Evolutionary conservation across 1,139 yeast genomes (phyloP).

Genomic region (Scheffersomyces insectosa): DNA sequence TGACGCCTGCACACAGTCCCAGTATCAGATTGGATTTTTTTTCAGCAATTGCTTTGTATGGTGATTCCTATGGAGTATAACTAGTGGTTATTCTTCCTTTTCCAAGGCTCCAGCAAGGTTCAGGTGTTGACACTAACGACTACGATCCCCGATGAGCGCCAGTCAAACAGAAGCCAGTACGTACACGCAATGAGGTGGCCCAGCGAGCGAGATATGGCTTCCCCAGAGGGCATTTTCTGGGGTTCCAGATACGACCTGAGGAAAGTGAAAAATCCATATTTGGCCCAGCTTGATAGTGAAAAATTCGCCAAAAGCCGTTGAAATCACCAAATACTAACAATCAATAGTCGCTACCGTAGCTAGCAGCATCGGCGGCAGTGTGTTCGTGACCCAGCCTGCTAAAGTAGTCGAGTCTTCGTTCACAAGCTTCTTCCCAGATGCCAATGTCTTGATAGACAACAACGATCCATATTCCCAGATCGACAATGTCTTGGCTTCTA

Average conservation of each 20-base stretch:
- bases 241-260: neutral
- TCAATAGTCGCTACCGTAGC: conserved; percentile 13
- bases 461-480: conserved; percentile 58
- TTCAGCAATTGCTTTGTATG: neutral
- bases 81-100: neutral
- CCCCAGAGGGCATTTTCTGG: no score
- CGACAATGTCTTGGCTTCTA: conserved; percentile 25
- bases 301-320: no score
- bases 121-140: conserved; percentile 1
- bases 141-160: conserved; percentile 11
- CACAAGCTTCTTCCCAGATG: conserved; percentile 19
- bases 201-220: no score
- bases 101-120: conserved; percentile 3
- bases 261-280: neutral
- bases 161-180: conserved; percentile 15
- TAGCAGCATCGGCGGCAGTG: conserved; percentile 26
- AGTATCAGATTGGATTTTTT: conserved; percentile 1
- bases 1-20: conserved; percentile 5
- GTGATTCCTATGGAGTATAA: neutral
- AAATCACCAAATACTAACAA: conserved; percentile 6
- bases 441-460: conserved; percentile 39
- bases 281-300: neutral
- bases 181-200: conserved; percentile 1
- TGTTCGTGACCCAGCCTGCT: conserved; percentile 49
- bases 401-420: conserved; percentile 44